Conservation (phyloP, 2,329 filamentous ascomycete species). For the Nothopassalora personata region DNA sequence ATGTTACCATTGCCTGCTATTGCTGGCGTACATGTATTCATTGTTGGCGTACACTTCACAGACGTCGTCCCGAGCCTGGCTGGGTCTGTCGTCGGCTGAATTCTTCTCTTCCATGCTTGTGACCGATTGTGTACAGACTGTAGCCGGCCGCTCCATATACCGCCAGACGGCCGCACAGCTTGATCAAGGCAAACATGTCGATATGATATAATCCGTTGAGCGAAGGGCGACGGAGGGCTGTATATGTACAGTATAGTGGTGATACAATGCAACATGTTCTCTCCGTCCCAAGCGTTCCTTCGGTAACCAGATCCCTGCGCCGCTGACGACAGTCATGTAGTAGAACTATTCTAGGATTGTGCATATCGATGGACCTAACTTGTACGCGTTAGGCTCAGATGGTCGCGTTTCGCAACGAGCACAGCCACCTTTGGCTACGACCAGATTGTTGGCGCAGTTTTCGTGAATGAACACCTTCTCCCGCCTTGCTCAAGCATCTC, state of each 20-base stretch:
- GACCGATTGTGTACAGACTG: neutral
- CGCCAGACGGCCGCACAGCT: neutral
- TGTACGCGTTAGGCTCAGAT: neutral
- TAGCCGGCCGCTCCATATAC: neutral
- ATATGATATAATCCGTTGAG: neutral
- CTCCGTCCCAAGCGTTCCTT: neutral
- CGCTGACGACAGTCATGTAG: neutral
- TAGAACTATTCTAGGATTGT: too few species aligned
- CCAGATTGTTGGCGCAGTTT: neutral
- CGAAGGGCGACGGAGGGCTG: too few species aligned
- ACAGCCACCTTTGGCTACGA: neutral
- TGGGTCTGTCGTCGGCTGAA: neutral
- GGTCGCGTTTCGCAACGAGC: neutral
- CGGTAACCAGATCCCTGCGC: neutral
- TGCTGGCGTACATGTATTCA: too few species aligned
- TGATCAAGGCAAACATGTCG: neutral
- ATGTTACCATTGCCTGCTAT: too few species aligned
- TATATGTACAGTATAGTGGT: neutral
- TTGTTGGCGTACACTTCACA: neutral
- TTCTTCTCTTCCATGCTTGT: neutral
- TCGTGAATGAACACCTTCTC: too few species aligned
- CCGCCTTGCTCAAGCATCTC: too few species aligned
- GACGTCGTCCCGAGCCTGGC: neutral
- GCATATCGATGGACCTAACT: neutral
- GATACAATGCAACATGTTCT: neutral